Conservation (phyloP, 805 yeast genomes). For the Yarrowia divulgata region DNA sequence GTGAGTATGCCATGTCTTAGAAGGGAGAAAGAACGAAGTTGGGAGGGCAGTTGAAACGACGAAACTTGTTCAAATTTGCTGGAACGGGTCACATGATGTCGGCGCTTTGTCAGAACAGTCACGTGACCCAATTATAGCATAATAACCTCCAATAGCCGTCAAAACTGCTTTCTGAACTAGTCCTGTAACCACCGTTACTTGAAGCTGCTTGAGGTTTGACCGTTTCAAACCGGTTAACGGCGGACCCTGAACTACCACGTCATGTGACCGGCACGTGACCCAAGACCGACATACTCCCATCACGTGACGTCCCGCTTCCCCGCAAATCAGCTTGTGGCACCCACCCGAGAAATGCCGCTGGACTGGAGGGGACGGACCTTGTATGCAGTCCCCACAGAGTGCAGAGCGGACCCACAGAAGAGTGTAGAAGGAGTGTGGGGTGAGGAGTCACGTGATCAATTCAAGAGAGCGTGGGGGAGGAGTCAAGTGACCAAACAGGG, state of each 20-base stretch:
- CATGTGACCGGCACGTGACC: neutral
- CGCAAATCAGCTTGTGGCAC: neutral
- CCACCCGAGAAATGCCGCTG: constrained; percentile 19
- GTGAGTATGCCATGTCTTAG: neutral
- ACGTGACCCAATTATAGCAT: no score
- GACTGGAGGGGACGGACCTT: neutral
- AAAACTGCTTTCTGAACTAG: no score
- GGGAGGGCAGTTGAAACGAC: no score
- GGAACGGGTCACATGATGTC: no score
- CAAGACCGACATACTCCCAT: neutral
- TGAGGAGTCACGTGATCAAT: neutral
- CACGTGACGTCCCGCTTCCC: constrained; percentile 3
- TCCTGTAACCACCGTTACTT: no score
- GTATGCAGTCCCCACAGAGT: constrained; percentile 3
- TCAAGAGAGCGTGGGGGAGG: neutral
- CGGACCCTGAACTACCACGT: neutral
- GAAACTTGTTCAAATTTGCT: no score
- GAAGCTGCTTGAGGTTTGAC: no score
- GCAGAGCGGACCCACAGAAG: neutral
- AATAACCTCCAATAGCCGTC: no score
- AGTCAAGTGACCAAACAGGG: no score
- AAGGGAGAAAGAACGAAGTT: no score
- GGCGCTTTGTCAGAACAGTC: no score
- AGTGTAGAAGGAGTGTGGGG: neutral
- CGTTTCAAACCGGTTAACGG: neutral